Percentiles rank a stretch among this genome's conserved stretches.
These are phyloP conservation scores for Diaporthe citrichinensis DNA, from an alignment of 2,329 filamentous ascomycete genomes.

Conservation along the genomic window DNA sequence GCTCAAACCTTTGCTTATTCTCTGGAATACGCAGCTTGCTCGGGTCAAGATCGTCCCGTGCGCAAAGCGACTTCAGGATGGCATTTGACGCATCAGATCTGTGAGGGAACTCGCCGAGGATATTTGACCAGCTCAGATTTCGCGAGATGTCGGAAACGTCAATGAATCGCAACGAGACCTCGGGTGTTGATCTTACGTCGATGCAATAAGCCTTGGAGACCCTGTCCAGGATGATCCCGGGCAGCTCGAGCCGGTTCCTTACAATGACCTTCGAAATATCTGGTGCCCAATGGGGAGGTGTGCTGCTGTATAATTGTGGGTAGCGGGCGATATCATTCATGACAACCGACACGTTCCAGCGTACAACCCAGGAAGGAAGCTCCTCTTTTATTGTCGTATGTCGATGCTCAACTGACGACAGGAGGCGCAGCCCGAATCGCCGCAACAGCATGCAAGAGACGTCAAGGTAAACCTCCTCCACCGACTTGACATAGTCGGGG, in stretches of 20 bases:
- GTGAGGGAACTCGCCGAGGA: background rate
- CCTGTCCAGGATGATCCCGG: background rate
- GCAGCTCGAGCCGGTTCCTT: background rate
- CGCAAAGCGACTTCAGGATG: background rate
- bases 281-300: background rate
- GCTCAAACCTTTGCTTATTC: slow-evolving; percentile 8
- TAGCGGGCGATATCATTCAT: slow-evolving; percentile 8
- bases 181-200: slow-evolving; percentile 13
- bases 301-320: background rate
- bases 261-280: background rate
- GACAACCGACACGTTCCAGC: background rate
- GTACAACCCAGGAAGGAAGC: slow-evolving; percentile 1
- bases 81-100: background rate
- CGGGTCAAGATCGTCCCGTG: background rate
- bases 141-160: background rate
- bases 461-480: background rate
- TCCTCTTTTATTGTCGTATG: background rate
- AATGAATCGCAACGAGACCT: background rate
- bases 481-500: background rate
- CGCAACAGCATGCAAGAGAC: background rate
- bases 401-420: slow-evolving; percentile 22
- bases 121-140: slow-evolving; percentile 17
- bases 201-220: slow-evolving; percentile 9
- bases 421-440: background rate
- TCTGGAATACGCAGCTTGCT: background rate